These are phyloP conservation scores for Quillaja saponaria DNA, from an alignment of 306 rosid species.

Conservation along the genomic window DNA sequence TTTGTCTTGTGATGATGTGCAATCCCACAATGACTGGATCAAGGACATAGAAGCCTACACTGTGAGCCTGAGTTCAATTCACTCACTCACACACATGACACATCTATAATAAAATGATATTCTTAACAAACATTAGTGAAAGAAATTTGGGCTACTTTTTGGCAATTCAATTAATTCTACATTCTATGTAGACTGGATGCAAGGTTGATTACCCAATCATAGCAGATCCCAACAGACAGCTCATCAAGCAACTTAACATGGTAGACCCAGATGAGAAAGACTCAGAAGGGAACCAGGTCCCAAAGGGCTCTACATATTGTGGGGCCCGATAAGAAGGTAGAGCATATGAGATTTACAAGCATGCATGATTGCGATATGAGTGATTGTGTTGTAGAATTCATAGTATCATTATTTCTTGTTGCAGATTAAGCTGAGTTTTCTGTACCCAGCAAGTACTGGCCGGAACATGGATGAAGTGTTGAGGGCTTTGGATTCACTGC, in stretches of 20 bases:
- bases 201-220: constrained; percentile 74
- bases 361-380: not conserved
- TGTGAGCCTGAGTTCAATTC: constrained; percentile 35
- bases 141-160: too few relatives aligned
- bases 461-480: constrained; percentile 85
- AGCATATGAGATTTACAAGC: too few relatives aligned
- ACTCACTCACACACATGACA: not conserved
- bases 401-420: too few relatives aligned
- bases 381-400: not conserved
- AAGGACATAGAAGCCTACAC: constrained; percentile 80
- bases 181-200: constrained; percentile 53
- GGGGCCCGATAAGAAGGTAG: constrained; percentile 72
- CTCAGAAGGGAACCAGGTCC: constrained; percentile 43
- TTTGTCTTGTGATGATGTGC: constrained; percentile 64
- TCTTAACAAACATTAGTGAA: too few relatives aligned
- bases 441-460: constrained; percentile 77
- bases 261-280: constrained; percentile 78
- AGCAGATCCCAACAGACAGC: constrained; percentile 56
- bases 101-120: too few relatives aligned
- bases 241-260: constrained; percentile 83
- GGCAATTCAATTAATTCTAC: not conserved
- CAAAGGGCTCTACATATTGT: constrained; percentile 82
- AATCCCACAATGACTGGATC: constrained; percentile 66
- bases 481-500: constrained; percentile 78
- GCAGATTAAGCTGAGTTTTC: constrained; percentile 73